Evolutionary conservation across 225 moss, liverwort and hornwort genomes (phyloP).

Genomic region (Thuidium tamariscinum): DNA sequence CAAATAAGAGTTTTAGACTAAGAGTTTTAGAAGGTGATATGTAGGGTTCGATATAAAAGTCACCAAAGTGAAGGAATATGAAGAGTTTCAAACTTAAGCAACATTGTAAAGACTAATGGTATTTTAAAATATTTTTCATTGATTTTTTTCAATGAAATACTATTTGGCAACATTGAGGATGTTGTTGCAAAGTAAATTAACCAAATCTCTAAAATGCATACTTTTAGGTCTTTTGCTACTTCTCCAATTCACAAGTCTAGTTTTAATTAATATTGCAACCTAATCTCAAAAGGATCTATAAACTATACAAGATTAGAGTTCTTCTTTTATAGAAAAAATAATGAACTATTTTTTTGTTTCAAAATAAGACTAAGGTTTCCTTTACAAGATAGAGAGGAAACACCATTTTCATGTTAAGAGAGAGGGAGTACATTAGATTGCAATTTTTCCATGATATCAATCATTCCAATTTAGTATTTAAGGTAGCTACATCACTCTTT

Average conservation of each 20-base stretch:
- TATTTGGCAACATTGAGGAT: background rate
- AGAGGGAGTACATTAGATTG: background rate
- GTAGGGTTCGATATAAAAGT: background rate
- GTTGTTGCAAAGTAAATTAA: accelerated
- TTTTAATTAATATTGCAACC: no score
- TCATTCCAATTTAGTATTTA: background rate
- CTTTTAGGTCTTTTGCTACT: background rate
- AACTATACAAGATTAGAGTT: background rate
- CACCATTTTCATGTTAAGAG: no score
- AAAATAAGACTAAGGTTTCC: no score
- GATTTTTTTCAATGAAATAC: background rate
- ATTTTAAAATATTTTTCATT: background rate
- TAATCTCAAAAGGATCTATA: background rate
- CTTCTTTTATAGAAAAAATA: background rate
- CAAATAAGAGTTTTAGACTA: no score
- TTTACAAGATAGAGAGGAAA: no score
- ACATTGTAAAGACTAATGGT: background rate
- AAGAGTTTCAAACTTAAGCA: background rate
- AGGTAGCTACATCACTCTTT: background rate
- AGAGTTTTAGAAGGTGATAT: background rate
- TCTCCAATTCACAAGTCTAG: background rate
- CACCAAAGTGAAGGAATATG: background rate
- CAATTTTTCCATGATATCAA: no score
- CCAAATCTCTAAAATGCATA: background rate
- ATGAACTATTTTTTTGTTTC: background rate